Evolutionary conservation across 495 filamentous ascomycete species (phyloP), one percentile per base, ranked within the genome.

Genomic region (Talaromyces trachyspermus): DNA sequence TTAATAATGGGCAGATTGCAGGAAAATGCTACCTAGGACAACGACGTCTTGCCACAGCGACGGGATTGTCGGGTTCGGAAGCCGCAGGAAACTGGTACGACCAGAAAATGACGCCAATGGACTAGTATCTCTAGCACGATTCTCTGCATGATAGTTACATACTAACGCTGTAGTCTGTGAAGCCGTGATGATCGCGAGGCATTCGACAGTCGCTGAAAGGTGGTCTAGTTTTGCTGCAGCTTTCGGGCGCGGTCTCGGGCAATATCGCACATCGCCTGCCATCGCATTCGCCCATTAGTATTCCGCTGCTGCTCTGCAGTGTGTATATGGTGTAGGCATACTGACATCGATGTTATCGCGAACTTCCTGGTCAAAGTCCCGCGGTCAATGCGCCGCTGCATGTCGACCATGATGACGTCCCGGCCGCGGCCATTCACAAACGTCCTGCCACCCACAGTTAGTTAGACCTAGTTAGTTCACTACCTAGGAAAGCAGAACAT

Each of bases 391-490:
- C 92, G 74, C 50, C 70, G 58, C 43, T 77, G 71, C 86, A 95
- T 96, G 62, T 96, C 85, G 47, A 77, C 74, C 84, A 96, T 86
- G 32, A 98, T 84, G 48, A 77, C 73, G 17, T 70, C 68, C 36
- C 88, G 73, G 49, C 73, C 69, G 51, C 89, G 75, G 15, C 89
- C 89, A 67, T 95, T 89, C 45, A 96, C 92, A 66, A 94, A 98
- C 6, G 88, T 81, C 39, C 83, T 86, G 51, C 11, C 39, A 37
- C 29, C 26, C 23, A 27, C n/a, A n/a, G n/a, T n/a, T n/a, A n/a
- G n/a, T n/a, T n/a, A n/a, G n/a, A 43, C n/a, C 38, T 41, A 10
- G 48, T 62, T 43, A 55, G 43, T 17, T 47, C 54, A 26, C 45
- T 27, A 43, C 43, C 45, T 12, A 37, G 32, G 50, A 30, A 41